Evolutionary conservation across 2,329 filamentous ascomycete species (phyloP).

Genomic region (Grosmannia huntii): DNA sequence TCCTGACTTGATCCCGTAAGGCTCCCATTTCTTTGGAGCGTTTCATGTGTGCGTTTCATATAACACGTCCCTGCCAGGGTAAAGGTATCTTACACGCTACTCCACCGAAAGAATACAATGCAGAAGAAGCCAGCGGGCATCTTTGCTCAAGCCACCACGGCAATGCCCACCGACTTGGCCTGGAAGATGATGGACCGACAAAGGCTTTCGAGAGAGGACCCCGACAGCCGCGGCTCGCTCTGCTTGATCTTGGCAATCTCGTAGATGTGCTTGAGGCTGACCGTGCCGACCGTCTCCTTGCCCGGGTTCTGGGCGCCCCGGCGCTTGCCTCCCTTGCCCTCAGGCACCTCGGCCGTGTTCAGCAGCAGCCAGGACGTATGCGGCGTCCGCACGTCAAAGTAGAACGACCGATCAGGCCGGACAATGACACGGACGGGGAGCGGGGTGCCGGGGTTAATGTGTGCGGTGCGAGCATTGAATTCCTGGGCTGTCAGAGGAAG

Average conservation of each 20-base stretch:
- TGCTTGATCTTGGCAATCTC: slow-evolving; percentile 98
- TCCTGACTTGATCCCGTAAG: no score
- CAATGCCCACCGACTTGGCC: slow-evolving; percentile 62
- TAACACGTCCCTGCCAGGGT: neutral
- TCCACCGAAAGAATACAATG: neutral
- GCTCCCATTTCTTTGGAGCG: no score
- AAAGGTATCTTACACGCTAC: neutral
- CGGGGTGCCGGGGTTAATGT: slow-evolving; percentile 71
- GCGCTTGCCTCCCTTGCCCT: slow-evolving; percentile 61
- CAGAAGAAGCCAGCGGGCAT: neutral
- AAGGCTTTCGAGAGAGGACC: slow-evolving; percentile 55
- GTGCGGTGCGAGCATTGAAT: slow-evolving; percentile 88
- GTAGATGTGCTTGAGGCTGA: slow-evolving; percentile 91
- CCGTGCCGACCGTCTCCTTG: slow-evolving; percentile 64
- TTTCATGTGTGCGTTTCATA: neutral
- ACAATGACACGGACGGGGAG: slow-evolving; percentile 86
- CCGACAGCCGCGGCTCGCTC: slow-evolving; percentile 59
- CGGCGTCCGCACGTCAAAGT: slow-evolving; percentile 86
- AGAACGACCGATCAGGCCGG: slow-evolving; percentile 83
- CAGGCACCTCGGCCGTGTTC: slow-evolving; percentile 63
- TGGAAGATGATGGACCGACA: slow-evolving; percentile 64
- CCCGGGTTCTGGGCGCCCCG: slow-evolving; percentile 66
- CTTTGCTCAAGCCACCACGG: slow-evolving; percentile 45
- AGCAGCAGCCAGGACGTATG: slow-evolving; percentile 86
- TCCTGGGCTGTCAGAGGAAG: slow-evolving; percentile 44